Percentiles rank a stretch among this genome's conserved stretches.
Conservation (phyloP, 139 green algal genomes). For the Desmodesmus armatus region DNA sequence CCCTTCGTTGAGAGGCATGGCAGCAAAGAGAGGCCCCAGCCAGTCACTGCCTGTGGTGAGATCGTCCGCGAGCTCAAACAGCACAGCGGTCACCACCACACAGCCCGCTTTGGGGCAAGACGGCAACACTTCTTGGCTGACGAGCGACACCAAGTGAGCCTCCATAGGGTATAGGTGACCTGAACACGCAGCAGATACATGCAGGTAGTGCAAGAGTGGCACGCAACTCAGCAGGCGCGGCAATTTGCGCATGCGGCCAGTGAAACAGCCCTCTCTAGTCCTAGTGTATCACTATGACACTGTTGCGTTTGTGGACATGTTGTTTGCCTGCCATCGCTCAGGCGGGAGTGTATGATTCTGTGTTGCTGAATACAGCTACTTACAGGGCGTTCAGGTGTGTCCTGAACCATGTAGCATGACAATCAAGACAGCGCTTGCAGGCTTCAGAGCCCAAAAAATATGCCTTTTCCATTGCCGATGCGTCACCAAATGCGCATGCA, state of each 20-base stretch:
- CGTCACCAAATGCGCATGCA: no score
- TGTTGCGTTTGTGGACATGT: not conserved
- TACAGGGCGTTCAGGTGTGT: no score
- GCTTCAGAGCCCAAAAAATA: no score
- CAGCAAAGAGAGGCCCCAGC: constrained; percentile 13
- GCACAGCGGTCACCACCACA: constrained; percentile 11
- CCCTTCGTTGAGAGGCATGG: constrained; percentile 11
- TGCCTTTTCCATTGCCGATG: no score
- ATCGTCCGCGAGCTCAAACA: constrained; percentile 23
- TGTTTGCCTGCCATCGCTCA: not conserved
- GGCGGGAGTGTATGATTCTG: no score
- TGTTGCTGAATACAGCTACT: no score
- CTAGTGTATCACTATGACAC: not conserved
- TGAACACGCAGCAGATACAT: not conserved
- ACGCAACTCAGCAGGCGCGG: not conserved
- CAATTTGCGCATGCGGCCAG: not conserved
- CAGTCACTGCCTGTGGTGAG: not conserved
- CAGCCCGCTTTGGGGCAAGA: constrained; percentile 1
- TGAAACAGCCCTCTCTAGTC: not conserved
- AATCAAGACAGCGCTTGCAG: no score
- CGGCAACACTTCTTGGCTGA: not conserved
- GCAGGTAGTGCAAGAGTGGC: not conserved
- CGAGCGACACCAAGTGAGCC: constrained; percentile 29
- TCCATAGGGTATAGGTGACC: constrained; percentile 18
- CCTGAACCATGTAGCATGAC: no score